Evolutionary conservation across 257 asterid species (phyloP), one percentile per base, ranked within the genome.

Genomic region (Gynochthodes officinalis): DNA sequence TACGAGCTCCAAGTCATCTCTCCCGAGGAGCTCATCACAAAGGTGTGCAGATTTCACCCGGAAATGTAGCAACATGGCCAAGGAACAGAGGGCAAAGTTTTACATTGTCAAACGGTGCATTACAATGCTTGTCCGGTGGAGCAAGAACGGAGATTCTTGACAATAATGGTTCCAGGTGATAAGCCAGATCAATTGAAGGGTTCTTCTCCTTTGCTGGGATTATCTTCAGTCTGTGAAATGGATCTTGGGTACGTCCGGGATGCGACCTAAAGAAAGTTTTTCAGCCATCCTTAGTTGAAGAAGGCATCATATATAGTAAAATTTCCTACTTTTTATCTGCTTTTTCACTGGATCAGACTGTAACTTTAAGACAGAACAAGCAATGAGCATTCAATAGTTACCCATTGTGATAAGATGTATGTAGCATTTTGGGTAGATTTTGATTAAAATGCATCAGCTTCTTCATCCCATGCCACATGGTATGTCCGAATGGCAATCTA

Each of bases 41-140:
- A 82, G 69, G 72, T 80, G 90, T 30, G 28, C 87, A 0, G 89
- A 86, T 15, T 88, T 91, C 83, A 76, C 90, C 3, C 78, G 88
- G 35, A 91, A 91, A 71, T 91, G 96, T 74, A 84, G 77, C 60
- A 88, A 78, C 79, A 12, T 89, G 86, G 97, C 97, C 15, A 91
- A 91, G 74, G 97, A 91, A 48, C 96, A 91, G 83, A 89, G 82
- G 55, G 87, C 97, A 42, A 91, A 88, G 71, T 87, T 91, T 73
- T 91, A 91, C 82, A 91, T 91, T 8, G 97, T 89, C 5, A 91
- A 91, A 80, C 64, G 93, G 27, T 91, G 97, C 85, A 87, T 91
- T 70, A 62, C 83, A 3, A 89, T 91, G 97, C 97, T 91, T 35
- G 90, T 89, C 48, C 75, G 87, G 76, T 85, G 92, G 96, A 85